Evolutionary conservation across 495 filamentous ascomycete species (phyloP).

Genomic region (Amphirosellinia nigrospora): DNA sequence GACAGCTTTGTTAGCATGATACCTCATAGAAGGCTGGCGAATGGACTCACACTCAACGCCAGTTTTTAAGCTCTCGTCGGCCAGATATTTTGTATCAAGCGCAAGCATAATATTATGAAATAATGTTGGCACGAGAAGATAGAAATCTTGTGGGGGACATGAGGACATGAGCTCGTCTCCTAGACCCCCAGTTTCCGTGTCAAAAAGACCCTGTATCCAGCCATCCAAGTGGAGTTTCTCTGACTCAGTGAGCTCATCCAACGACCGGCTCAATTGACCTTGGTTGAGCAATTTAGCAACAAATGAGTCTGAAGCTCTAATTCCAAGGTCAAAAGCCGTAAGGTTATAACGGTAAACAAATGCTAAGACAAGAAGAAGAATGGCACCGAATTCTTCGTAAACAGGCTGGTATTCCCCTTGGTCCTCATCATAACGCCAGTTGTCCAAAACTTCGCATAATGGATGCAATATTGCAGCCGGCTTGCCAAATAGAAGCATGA

Average conservation of each 20-base stretch:
- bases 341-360: slow-evolving; percentile 86
- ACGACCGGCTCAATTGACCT: slow-evolving; percentile 64
- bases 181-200: slow-evolving; percentile 73
- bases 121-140: slow-evolving; percentile 85
- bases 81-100: slow-evolving; percentile 69
- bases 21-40: not conserved
- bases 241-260: slow-evolving; percentile 71
- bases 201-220: slow-evolving; percentile 90
- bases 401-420: slow-evolving; percentile 94
- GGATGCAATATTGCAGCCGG: slow-evolving; percentile 78
- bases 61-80: slow-evolving; percentile 80
- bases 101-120: slow-evolving; percentile 86
- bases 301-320: slow-evolving; percentile 67
- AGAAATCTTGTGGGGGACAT: slow-evolving; percentile 93
- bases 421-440: slow-evolving; percentile 93
- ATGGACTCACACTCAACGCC: slow-evolving; percentile 80
- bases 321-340: slow-evolving; percentile 69
- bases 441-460: slow-evolving; percentile 82
- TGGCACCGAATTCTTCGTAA: slow-evolving; percentile 94
- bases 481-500: slow-evolving; percentile 84
- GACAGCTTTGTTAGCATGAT: slow-evolving; percentile 25
- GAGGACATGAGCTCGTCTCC: slow-evolving; percentile 87
- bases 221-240: slow-evolving; percentile 77
- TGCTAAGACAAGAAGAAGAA: slow-evolving; percentile 80
- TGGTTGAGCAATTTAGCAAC: slow-evolving; percentile 74